Percentiles rank a stretch among this genome's conserved stretches.
These are phyloP conservation scores for Beauveria asiatica DNA, from an alignment of 2,329 filamentous ascomycete species.

Conservation along the genomic window DNA sequence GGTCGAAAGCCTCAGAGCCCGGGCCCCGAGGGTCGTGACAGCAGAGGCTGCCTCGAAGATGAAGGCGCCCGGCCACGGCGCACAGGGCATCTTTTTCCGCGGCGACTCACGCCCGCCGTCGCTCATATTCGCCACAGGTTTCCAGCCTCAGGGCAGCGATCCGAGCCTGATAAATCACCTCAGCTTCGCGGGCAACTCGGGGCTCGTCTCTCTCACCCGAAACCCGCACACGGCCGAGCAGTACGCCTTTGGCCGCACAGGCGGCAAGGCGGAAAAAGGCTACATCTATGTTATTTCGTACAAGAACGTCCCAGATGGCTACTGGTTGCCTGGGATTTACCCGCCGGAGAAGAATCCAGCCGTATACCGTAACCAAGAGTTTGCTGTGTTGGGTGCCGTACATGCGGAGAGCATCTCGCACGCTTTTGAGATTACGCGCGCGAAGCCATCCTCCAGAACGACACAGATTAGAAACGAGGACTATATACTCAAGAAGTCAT, in stretches of 20 bases:
- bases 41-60: not conserved
- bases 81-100: constrained; percentile 9
- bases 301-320: constrained; percentile 2
- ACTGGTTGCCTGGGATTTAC: constrained; percentile 11
- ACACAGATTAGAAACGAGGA: not conserved
- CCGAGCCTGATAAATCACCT: constrained; percentile 6
- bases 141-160: constrained; percentile 5
- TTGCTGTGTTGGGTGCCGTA: not conserved
- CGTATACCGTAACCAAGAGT: not conserved
- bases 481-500: not conserved
- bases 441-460: not conserved
- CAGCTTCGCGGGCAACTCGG: constrained; percentile 5
- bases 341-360: not conserved
- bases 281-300: constrained; percentile 10
- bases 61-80: not conserved
- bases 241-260: constrained; percentile 8
- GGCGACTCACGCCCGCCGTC: constrained; percentile 9
- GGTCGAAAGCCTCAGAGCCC: too few relatives aligned
- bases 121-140: constrained; percentile 8
- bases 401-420: not conserved
- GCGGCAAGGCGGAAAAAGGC: not conserved
- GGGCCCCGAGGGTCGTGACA: not conserved
- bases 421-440: not conserved
- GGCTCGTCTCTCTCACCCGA: constrained; percentile 1
- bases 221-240: not conserved